Evolutionary conservation across 1,284 basidiomycete genomes (phyloP).

Genomic region (Leccinum subrobustum): DNA sequence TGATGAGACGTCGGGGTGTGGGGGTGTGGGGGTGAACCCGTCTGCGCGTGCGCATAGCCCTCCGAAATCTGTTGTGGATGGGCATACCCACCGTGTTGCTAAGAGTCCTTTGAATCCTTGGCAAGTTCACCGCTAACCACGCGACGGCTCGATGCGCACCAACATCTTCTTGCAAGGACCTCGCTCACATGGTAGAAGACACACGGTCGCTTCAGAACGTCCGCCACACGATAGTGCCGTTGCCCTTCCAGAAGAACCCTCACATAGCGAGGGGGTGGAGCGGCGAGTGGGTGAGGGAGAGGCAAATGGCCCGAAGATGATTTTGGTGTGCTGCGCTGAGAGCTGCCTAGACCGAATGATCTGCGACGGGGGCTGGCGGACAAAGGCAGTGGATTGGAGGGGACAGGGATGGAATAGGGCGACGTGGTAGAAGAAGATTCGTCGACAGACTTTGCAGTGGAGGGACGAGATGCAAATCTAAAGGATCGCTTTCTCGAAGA

Average conservation of each 20-base stretch:
- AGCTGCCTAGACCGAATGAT: constrained; percentile 31
- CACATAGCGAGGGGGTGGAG: constrained; percentile 13
- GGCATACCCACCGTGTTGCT: too few relatives aligned
- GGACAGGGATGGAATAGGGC: constrained; percentile 27
- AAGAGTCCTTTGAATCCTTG: too few relatives aligned
- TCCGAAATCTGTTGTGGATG: too few relatives aligned
- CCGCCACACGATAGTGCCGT: constrained; percentile 35
- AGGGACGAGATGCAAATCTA: constrained; percentile 32
- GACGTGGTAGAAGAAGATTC: constrained; percentile 22
- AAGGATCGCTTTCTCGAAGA: constrained; percentile 33
- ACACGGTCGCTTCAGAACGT: constrained; percentile 31
- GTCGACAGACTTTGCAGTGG: constrained; percentile 33
- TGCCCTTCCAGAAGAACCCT: constrained; percentile 31
- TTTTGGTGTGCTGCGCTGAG: constrained; percentile 32
- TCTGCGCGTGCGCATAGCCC: too few relatives aligned
- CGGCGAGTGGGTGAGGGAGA: constrained; percentile 18
- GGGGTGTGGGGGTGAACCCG: too few relatives aligned
- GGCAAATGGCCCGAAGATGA: constrained; percentile 31
- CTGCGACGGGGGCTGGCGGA: constrained; percentile 36
- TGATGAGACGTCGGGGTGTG: too few relatives aligned
- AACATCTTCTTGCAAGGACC: too few relatives aligned
- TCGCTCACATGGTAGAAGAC: constrained; percentile 31
- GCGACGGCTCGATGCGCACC: too few relatives aligned
- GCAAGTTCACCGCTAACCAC: too few relatives aligned
- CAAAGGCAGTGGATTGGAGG: constrained; percentile 30